These are phyloP conservation scores for Aureobasidium musti DNA, from an alignment of 2,329 filamentous ascomycete species.

Conservation along the genomic window DNA sequence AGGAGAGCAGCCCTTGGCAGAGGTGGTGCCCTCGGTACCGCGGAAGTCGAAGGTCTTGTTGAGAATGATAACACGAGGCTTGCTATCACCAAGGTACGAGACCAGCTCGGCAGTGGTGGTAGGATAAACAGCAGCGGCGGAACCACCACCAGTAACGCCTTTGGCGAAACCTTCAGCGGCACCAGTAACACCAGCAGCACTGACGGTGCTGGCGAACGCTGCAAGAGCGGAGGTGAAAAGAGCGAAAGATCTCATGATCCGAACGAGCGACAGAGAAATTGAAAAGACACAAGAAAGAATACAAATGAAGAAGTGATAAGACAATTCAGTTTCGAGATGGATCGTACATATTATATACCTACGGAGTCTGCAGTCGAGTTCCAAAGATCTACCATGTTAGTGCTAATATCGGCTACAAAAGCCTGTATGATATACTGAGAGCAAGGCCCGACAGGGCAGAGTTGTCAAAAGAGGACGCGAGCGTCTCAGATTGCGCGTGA, in stretches of 20 bases:
- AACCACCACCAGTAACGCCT: slow-evolving; percentile 62
- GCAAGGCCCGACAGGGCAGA: slow-evolving; percentile 13
- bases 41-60: slow-evolving; percentile 58
- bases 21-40: slow-evolving; percentile 55
- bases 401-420: slow-evolving; percentile 21
- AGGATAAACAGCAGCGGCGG: slow-evolving; percentile 57
- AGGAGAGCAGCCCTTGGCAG: slow-evolving; percentile 58
- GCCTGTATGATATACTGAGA: slow-evolving; percentile 8
- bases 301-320: slow-evolving; percentile 23
- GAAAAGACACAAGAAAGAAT: slow-evolving; percentile 4
- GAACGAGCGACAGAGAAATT: slow-evolving; percentile 5
- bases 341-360: slow-evolving; percentile 15
- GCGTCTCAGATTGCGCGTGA: slow-evolving; percentile 23
- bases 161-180: slow-evolving; percentile 53
- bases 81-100: slow-evolving; percentile 58
- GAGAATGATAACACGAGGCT: slow-evolving; percentile 60
- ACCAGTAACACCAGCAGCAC: slow-evolving; percentile 39
- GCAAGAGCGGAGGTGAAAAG: slow-evolving; percentile 31
- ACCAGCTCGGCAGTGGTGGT: slow-evolving; percentile 58
- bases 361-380: neutral
- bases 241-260: slow-evolving; percentile 36
- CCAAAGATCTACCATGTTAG: neutral
- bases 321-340: neutral
- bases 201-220: slow-evolving; percentile 34
- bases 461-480: slow-evolving; percentile 16